Conservation (phyloP, 2,329 filamentous ascomycete species). For the Verticillium tricorpus region DNA sequence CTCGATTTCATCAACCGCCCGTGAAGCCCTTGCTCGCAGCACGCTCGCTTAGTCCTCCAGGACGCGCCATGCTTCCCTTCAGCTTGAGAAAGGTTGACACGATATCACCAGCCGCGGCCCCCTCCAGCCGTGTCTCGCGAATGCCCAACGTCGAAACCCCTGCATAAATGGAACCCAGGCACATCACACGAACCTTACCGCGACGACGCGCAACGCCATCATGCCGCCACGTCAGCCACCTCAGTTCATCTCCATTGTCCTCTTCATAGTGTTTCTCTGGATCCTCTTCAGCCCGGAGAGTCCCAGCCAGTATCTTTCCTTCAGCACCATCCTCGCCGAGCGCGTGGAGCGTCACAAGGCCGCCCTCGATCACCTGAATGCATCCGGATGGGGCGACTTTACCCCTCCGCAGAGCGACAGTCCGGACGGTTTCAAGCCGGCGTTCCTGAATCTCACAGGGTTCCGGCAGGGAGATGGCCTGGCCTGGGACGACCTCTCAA, state of each 20-base stretch:
- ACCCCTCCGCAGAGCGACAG: slow-evolving; percentile 28
- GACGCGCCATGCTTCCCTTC: neutral
- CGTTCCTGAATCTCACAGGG: slow-evolving; percentile 70
- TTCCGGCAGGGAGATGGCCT: slow-evolving; percentile 70
- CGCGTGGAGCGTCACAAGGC: slow-evolving; percentile 48
- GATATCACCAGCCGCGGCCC: neutral
- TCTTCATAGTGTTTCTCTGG: slow-evolving; percentile 41
- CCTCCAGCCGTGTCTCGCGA: neutral
- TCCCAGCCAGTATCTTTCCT: slow-evolving; percentile 4
- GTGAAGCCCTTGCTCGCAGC: neutral
- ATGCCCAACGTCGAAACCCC: neutral
- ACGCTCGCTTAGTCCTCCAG: neutral
- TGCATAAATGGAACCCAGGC: neutral
- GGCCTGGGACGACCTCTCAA: slow-evolving; percentile 69
- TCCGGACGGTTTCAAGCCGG: slow-evolving; percentile 11
- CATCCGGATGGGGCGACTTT: slow-evolving; percentile 58
- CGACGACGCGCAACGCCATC: slow-evolving; percentile 16
- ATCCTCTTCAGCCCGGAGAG: slow-evolving; percentile 34
- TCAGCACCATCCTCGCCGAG: slow-evolving; percentile 29
- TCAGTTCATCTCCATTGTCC: slow-evolving; percentile 33
- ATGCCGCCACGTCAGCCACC: slow-evolving; percentile 35
- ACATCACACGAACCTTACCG: neutral
- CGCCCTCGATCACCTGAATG: slow-evolving; percentile 49
- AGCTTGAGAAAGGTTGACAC: neutral
- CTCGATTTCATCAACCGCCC: neutral